Evolutionary conservation across 139 green algal genomes (phyloP), one percentile per base, ranked within the genome.

Genomic region (Microglena sp.): DNA sequence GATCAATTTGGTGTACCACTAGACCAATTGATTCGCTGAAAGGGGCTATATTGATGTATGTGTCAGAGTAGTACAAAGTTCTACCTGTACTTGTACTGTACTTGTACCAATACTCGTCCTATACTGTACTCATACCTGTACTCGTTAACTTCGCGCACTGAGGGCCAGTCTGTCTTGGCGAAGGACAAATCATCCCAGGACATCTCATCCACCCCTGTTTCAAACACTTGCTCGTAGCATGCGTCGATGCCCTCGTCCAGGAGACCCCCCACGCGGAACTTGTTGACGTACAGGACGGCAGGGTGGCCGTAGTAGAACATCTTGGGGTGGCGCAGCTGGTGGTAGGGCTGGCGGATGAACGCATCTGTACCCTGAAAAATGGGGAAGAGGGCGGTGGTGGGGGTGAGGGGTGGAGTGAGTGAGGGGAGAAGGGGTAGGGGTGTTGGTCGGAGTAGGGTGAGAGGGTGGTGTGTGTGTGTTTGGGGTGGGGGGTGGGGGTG

Each of bases 181-280:
- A 83, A 83, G 22, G 69, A 82, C 28, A 93, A 71, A 74, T 93
- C 86, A 57, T 93, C 86, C 85, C 83, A 89, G 22, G 60, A 77
- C 86, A 93, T 90, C 80, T 93, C 86, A 54, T 93, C 86, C 62
- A 93, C 86, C 27, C 86, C 86, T 8, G 81, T 84, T 68, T 93
- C 86, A 45, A 89, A 82, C 59, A 81, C 78, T 71, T 81, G 72
- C 72, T 86, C 79, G 53, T 76, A 73, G 55, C 72, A 79, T 34
- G 60, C 44, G 73, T 93, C 76, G 34, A 93, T 68, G 1, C 72
- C 72, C 11, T 80, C 71, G 0, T 76, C 62, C 53, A 90, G 70
- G 29, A 90, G 63, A 2, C 86, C 86, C 24, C 81, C 86, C 15
- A 93, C 86, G 18, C 85, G 77, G 45, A 92, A 84, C 78, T 93